Evolutionary conservation across 2,329 filamentous ascomycete genomes (phyloP), one percentile per base, ranked within the genome.

Genomic region (Penicillium sp.): DNA sequence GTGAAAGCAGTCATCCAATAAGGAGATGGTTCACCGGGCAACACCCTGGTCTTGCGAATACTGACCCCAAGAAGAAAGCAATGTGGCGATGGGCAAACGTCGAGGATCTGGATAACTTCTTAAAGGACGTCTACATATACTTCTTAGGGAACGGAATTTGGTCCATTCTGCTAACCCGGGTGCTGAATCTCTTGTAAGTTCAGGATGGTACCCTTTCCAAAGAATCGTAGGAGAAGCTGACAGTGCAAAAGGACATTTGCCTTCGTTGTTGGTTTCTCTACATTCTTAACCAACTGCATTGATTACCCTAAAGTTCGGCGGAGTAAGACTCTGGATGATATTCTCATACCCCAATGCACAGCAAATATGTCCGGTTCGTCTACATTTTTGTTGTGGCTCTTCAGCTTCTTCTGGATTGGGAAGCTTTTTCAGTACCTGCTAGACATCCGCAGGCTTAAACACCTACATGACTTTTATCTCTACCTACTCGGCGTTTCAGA

Each of bases 31-130:
- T 69, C 17, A 55, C 62, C 5, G 67, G 67, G 17, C 69, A 65
- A 47, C 65, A 71, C 26, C 64, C 71, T 1, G 72, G 69, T 26
- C 61, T 78, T 40, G 71, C 72, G 17, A 70, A 77, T 50, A 76
- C 80, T 28, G 82, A 84, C 65, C 83, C 85, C 0, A 86, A 86
- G 72, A 88, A 93, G 68, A 88, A 87, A 72, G 91, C 92, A 4
- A 84, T 96, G 78, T 97, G 91, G 88, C 84, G 90, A 74, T 97
- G 92, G 89, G 90, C 90, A 52, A 96, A 96, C 67, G 90, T 94
- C 55, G 85, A 89, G 36, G 94, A 96, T 68, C 79, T 97, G 50
- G 92, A 97, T 73, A 88, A 86, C 65, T 97, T 96, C 70, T 85
- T 96, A 68, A 83, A 85, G 53, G 88, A 88, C 59, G 90, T 96